A percentile compares a stretch with the other conserved stretches of the same genome.
phyloP scores from a whole-genome alignment of 805 yeast species.

The Saccharomycopsis lassenensis region DNA sequence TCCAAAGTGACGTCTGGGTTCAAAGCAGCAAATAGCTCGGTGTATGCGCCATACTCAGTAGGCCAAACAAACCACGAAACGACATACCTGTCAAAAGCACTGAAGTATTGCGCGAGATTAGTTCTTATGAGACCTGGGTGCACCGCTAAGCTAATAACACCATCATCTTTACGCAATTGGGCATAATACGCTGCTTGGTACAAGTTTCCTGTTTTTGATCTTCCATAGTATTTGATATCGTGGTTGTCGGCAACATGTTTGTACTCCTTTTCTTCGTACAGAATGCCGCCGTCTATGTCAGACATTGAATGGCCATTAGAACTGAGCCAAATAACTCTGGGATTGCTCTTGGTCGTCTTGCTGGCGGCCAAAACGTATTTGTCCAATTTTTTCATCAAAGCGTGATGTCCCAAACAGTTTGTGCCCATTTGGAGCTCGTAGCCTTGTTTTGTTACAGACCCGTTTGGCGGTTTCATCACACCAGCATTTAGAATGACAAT shows the following conservation, averaged over 20 bases:
- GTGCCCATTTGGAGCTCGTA: conserved; percentile 29
- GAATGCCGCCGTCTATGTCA: conserved; percentile 26
- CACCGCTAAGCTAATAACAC: conserved; percentile 26
- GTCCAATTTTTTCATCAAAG: conserved; percentile 28
- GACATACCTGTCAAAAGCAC: no score
- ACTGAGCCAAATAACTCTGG: conserved; percentile 31
- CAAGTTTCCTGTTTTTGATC: conserved; percentile 29
- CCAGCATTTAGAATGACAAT: conserved; percentile 30
- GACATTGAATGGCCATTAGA: conserved; percentile 26
- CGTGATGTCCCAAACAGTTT: conserved; percentile 29
- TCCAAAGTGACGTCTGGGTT: conserved; percentile 22
- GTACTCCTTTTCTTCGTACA: no score
- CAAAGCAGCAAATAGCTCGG: conserved; percentile 30
- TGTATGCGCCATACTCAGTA: conserved; percentile 27
- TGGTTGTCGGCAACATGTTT: no score
- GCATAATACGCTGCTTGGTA: conserved; percentile 29
- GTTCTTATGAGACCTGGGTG: conserved; percentile 29
- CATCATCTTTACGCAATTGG: conserved; percentile 22
- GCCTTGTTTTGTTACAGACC: conserved; percentile 25
- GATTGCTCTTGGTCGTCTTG: conserved; percentile 16
- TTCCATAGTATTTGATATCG: no score
- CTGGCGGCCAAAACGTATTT: conserved; percentile 27
- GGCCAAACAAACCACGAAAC: conserved; percentile 27
- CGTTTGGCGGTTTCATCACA: conserved; percentile 24
- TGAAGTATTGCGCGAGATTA: conserved; percentile 24